Conservation (phyloP, 106 monocot genomes). For the Apostasia shenzhenica region DNA sequence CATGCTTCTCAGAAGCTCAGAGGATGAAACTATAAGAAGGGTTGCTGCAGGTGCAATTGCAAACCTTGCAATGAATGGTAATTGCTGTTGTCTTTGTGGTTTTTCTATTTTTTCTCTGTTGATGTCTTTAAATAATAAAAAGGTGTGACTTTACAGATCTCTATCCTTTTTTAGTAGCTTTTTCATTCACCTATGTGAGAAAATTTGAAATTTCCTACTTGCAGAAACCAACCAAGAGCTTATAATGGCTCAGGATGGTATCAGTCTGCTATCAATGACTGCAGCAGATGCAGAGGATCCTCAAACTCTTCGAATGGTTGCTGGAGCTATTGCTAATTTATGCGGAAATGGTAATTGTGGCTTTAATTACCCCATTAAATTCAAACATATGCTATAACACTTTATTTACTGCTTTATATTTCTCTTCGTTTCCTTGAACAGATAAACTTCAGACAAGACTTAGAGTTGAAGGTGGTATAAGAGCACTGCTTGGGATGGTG, state of each 20-base stretch:
- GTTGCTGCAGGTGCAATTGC: slow-evolving; percentile 98
- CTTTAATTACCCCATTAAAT: neutral
- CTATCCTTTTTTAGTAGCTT: neutral
- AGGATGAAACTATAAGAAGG: slow-evolving; percentile 91
- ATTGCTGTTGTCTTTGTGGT: neutral
- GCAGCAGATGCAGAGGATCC: slow-evolving; percentile 90
- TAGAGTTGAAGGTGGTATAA: slow-evolving; percentile 88
- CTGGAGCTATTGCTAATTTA: slow-evolving; percentile 95
- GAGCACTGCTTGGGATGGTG: slow-evolving; percentile 88
- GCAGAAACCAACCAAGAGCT: slow-evolving; percentile 94
- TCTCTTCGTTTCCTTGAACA: slow-evolving; percentile 14
- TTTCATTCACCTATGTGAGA: neutral
- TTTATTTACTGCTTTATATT: neutral
- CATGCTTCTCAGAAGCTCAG: slow-evolving; percentile 82
- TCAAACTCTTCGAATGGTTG: slow-evolving; percentile 98
- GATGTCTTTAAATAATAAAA: neutral
- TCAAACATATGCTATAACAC: no score
- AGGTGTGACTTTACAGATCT: neutral
- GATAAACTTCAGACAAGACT: slow-evolving; percentile 82
- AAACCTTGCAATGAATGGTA: slow-evolving; percentile 99
- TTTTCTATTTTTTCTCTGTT: neutral
- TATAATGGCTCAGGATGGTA: slow-evolving; percentile 87
- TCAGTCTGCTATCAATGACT: slow-evolving; percentile 68
- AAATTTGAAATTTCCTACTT: neutral
- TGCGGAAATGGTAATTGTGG: slow-evolving; percentile 81